Conservation (phyloP, 2,329 filamentous ascomycete species). For the Daldinia eschscholtzii region DNA sequence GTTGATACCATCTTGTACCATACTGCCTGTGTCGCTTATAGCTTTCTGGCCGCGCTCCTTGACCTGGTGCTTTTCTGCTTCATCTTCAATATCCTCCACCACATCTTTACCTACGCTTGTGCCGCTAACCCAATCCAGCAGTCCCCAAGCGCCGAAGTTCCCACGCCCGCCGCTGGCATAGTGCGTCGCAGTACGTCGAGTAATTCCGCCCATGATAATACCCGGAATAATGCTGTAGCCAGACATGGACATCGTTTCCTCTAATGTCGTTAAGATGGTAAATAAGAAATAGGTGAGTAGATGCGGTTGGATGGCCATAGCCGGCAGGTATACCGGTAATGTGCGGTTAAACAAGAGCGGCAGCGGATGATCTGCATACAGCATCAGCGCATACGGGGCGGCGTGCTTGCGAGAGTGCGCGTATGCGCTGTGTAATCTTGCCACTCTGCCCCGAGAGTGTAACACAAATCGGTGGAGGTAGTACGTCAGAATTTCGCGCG, state of each 20-base stretch:
- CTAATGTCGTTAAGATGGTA: slow-evolving; percentile 70
- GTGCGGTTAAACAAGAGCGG: slow-evolving; percentile 73
- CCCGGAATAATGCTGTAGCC: slow-evolving; percentile 73
- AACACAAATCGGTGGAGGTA: slow-evolving; percentile 79
- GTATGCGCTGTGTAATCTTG: slow-evolving; percentile 59
- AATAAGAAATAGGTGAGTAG: slow-evolving; percentile 79
- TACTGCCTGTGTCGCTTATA: slow-evolving; percentile 51
- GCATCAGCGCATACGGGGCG: slow-evolving; percentile 71
- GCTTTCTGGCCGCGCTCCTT: slow-evolving; percentile 56
- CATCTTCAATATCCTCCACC: slow-evolving; percentile 65
- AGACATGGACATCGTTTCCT: slow-evolving; percentile 75
- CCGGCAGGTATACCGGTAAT: slow-evolving; percentile 74
- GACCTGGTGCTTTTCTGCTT: slow-evolving; percentile 67
- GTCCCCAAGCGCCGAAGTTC: slow-evolving; percentile 72
- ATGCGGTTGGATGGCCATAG: slow-evolving; percentile 75
- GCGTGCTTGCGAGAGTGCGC: slow-evolving; percentile 65
- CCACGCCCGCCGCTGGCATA: slow-evolving; percentile 68
- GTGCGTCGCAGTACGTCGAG: slow-evolving; percentile 63
- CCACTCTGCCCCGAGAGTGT: slow-evolving; percentile 62
- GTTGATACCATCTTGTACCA: slow-evolving; percentile 54
- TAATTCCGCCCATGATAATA: slow-evolving; percentile 65
- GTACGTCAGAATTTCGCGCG: slow-evolving; percentile 75
- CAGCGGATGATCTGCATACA: slow-evolving; percentile 76
- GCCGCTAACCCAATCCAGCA: slow-evolving; percentile 72
- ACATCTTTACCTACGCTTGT: slow-evolving; percentile 67